Evolutionary conservation across 805 yeast species (phyloP).

Genomic region (Lipomyces lipofer): DNA sequence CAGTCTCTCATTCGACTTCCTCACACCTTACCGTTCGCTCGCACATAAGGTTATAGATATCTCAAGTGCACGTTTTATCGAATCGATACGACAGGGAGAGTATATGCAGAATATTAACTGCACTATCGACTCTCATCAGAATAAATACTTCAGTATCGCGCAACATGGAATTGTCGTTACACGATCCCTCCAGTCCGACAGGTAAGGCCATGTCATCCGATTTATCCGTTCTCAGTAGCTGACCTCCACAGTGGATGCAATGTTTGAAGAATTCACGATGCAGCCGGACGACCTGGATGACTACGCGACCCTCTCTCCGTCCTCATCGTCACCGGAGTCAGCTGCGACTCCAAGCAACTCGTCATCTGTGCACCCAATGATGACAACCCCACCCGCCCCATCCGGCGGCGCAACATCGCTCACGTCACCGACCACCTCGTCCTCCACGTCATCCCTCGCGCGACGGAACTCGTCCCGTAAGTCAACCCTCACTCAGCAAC

Average conservation of each 20-base stretch:
- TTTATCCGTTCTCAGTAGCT: too few relatives aligned
- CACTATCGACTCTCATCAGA: too few relatives aligned
- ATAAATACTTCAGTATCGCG: too few relatives aligned
- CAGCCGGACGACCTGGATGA: slow-evolving; percentile 13
- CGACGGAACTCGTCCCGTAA: slow-evolving; percentile 20
- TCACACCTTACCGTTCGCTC: too few relatives aligned
- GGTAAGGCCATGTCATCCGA: too few relatives aligned
- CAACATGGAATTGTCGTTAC: neutral
- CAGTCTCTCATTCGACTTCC: neutral
- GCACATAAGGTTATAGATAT: too few relatives aligned
- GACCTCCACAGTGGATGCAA: neutral
- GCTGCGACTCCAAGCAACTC: neutral
- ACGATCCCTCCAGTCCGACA: neutral
- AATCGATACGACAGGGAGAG: too few relatives aligned
- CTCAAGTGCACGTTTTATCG: too few relatives aligned
- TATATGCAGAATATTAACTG: too few relatives aligned
- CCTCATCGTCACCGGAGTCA: slow-evolving; percentile 12
- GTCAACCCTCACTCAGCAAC: slow-evolving; percentile 39
- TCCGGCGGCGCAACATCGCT: neutral
- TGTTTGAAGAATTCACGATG: slow-evolving; percentile 4
- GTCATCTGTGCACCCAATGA: neutral
- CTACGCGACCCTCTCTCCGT: slow-evolving; percentile 25
- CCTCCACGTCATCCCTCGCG: slow-evolving; percentile 8
- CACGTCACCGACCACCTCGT: slow-evolving; percentile 1
- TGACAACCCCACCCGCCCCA: neutral